Base-by-base conservation (phyloP, 1,284 basidiomycete genomes). In the Pseudozyma tsukubaensis region DNA sequence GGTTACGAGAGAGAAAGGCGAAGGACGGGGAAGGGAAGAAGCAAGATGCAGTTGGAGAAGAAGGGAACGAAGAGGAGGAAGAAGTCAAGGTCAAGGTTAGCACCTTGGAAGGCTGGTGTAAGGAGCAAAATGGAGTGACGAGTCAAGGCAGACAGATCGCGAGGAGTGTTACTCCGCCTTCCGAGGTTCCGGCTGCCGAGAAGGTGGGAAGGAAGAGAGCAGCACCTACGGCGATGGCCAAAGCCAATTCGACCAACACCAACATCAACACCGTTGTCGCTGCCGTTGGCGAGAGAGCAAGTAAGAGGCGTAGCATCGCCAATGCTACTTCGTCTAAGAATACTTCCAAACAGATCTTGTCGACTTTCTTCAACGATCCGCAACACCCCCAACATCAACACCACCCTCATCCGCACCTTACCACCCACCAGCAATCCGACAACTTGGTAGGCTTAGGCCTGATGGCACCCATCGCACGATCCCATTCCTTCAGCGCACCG, bases 21-120 rank as follows among this genome's bases (percentile, higher is more conserved):
- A 64, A 72, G 39, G 59, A 79, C 13, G 77, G 63, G 12, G 75
- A 80, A 2, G 61, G 52, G n/a, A 76, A 79, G 44, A 69, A 80
- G 40, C 66, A 58, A 9, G 69, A 70, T 36, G 55, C 78, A 18
- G 49, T 21, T 1, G 57, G 76, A 42, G 70, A 80, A 36, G 69
- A 63, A 11, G 69, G 69, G 36, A 4, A 43, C 16, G 47, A 32
- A 3, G 60, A 77, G 42, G 73, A 81, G 34, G 70, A 62, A 11
- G 70, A 72, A 42, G 62, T 82, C n/a, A 80, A 61, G 13, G 76
- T 83, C 1, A 62, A 52, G 13, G 80, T 83, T 24, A 76, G 77
- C 9, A 79, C 73, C 1, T 47, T 79, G 34, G 75, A 80, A 7
- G 81, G 81, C 1, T 83, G 81, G 81, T 70, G 62, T 48, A 62